Evolutionary conservation across 352 stramenopile genomes (phyloP).

Genomic region (Pythium dissotocum): DNA sequence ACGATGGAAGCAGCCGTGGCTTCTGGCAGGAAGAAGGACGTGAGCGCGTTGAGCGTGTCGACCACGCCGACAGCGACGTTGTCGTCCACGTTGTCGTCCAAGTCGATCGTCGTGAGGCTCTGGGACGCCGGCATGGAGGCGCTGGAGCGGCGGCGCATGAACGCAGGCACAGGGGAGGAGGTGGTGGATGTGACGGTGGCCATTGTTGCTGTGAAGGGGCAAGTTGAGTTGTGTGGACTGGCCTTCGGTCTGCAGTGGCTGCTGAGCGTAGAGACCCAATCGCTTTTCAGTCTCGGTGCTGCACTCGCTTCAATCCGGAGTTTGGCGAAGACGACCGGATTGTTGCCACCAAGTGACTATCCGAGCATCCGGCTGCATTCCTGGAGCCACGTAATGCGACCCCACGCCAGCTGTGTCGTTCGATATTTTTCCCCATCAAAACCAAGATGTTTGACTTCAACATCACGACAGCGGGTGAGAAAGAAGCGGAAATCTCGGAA

Average conservation of each 20-base stretch:
- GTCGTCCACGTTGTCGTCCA: not conserved
- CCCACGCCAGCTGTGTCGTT: not conserved
- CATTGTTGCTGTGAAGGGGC: not conserved
- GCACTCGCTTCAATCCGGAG: conserved; percentile 15
- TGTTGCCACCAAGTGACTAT: not conserved
- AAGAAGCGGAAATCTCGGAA: not conserved
- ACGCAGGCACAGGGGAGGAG: conserved; percentile 8
- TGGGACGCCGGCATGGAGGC: not conserved
- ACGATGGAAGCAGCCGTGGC: conserved; percentile 4
- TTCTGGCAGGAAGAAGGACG: conserved; percentile 26
- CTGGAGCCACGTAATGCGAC: not conserved
- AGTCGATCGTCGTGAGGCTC: not conserved
- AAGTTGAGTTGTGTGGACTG: conserved; percentile 3
- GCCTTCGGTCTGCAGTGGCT: not conserved
- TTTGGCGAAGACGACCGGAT: not conserved
- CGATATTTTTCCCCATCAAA: not conserved
- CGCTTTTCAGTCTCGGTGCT: conserved; percentile 9
- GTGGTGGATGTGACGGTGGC: conserved; percentile 2
- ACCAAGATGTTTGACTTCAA: conserved; percentile 1
- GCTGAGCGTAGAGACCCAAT: not conserved
- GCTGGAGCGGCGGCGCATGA: conserved; percentile 24
- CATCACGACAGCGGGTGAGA: not conserved
- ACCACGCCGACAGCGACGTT: not conserved
- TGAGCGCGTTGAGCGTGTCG: conserved; percentile 10
- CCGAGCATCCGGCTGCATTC: not conserved